These are phyloP conservation scores for Hypoxylon perforatum DNA, from an alignment of 495 filamentous ascomycete genomes.

Conservation along the genomic window DNA sequence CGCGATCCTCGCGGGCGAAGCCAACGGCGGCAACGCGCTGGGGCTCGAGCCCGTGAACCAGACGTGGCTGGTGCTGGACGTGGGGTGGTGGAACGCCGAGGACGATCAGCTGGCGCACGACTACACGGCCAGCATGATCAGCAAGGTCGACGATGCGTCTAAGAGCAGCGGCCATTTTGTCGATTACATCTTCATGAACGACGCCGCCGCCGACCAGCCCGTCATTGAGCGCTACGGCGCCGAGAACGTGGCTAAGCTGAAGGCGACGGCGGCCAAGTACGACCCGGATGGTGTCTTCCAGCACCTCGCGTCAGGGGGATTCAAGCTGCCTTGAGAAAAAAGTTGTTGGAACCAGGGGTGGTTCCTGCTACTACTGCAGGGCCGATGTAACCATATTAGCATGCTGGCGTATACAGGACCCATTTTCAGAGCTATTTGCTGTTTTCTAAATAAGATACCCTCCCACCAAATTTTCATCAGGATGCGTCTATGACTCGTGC, in stretches of 20 bases:
- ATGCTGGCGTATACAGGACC: background rate
- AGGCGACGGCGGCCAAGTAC: conserved; percentile 43
- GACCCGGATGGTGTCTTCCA: conserved; percentile 46
- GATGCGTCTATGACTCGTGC: background rate
- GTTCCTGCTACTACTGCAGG: conserved; percentile 9
- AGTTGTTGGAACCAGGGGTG: background rate
- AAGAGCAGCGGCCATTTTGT: conserved; percentile 37
- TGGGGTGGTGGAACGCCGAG: conserved; percentile 38
- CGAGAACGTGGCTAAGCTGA: conserved; percentile 42
- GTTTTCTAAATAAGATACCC: conserved; percentile 18
- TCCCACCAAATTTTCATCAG: background rate
- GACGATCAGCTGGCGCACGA: conserved; percentile 36
- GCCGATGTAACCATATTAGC: conserved; percentile 23
- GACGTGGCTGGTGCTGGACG: conserved; percentile 42
- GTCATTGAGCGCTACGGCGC: conserved; percentile 42
- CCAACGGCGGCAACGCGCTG: conserved; percentile 37
- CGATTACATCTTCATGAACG: conserved; percentile 43
- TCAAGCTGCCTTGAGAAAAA: conserved; percentile 44
- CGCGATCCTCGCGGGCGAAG: conserved; percentile 33
- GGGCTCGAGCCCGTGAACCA: conserved; percentile 43
- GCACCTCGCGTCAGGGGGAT: conserved; percentile 46
- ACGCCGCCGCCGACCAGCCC: conserved; percentile 35
- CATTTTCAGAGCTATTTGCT: conserved; percentile 1
- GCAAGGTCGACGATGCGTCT: conserved; percentile 32
- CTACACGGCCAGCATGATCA: conserved; percentile 31